A percentile compares a stretch with the other conserved stretches of the same genome.
phyloP scores from a whole-genome alignment of 306 rosid species.

The Dryas drummondii region DNA sequence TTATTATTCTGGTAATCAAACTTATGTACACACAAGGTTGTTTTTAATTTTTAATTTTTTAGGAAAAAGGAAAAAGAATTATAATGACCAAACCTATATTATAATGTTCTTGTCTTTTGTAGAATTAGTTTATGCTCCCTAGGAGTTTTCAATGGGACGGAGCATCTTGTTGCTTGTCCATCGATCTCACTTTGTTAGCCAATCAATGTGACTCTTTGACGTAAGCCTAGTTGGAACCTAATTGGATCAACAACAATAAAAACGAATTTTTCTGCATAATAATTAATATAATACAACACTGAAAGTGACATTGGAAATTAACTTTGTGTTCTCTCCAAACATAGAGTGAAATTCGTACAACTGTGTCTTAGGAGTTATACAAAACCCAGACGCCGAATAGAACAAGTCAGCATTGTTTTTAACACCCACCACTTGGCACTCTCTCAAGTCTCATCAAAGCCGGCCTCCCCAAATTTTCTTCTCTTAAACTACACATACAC shows the following conservation, averaged over 20 bases:
- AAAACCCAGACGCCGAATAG: slow-evolving; percentile 42
- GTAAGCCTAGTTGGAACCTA: not conserved
- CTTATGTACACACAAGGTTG: not conserved
- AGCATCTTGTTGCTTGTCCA: slow-evolving; percentile 14
- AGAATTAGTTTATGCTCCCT: slow-evolving; percentile 11
- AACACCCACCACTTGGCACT: slow-evolving; percentile 68
- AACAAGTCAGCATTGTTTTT: slow-evolving; percentile 74
- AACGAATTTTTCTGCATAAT: not conserved
- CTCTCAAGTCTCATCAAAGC: slow-evolving; percentile 29
- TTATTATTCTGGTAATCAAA: not conserved
- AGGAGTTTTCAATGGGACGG: slow-evolving; percentile 4
- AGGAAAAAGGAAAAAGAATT: too few relatives aligned
- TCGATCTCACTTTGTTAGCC: slow-evolving; percentile 1
- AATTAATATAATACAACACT: not conserved
- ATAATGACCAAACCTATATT: not conserved
- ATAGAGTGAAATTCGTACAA: slow-evolving; percentile 1
- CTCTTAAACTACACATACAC: slow-evolving; percentile 10
- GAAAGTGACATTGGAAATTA: slow-evolving; percentile 37
- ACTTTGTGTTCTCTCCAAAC: slow-evolving; percentile 8
- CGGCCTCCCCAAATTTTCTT: slow-evolving; percentile 39
- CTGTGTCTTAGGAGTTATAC: slow-evolving; percentile 6
- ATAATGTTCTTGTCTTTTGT: not conserved
- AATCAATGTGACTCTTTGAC: not conserved
- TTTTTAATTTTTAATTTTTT: not conserved
- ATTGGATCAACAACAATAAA: slow-evolving; percentile 10